These are phyloP conservation scores for Paecilomyces sp. DNA, from an alignment of 2,329 filamentous ascomycete genomes.

Conservation along the genomic window DNA sequence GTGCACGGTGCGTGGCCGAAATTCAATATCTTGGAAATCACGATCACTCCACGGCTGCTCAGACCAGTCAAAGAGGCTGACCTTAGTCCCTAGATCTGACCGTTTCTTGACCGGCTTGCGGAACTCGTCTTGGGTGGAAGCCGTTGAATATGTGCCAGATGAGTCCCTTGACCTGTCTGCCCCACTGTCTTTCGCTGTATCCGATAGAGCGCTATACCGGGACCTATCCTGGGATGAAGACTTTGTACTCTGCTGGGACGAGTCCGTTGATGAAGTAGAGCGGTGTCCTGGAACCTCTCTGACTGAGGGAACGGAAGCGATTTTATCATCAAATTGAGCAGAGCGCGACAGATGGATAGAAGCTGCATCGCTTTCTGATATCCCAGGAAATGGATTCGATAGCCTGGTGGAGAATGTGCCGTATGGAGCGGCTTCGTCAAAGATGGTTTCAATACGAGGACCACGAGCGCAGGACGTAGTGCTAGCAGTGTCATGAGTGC, in stretches of 20 bases:
- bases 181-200: background rate
- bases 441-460: conserved; percentile 56
- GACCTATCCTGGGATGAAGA: background rate
- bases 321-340: background rate
- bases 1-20: conserved; percentile 56
- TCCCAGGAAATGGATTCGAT: conserved; percentile 11
- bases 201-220: background rate
- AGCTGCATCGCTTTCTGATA: conserved; percentile 13
- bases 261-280: background rate
- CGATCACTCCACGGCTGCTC: conserved; percentile 51
- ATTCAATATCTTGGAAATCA: conserved; percentile 45
- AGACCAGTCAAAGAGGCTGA: conserved; percentile 59
- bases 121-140: conserved; percentile 7
- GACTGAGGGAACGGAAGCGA: background rate
- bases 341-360: background rate
- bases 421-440: conserved; percentile 48
- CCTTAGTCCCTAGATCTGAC: conserved; percentile 38
- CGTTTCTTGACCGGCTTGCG: conserved; percentile 9
- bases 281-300: conserved; percentile 1
- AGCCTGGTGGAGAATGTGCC: conserved; percentile 32
- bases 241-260: background rate
- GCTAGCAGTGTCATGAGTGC: conserved; percentile 51
- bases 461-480: conserved; percentile 47
- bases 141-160: background rate
- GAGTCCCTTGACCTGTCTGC: background rate